A percentile compares a stretch with the other conserved stretches of the same genome.
phyloP scores from a whole-genome alignment of 768 basidiomycete species.

The Leucosporidium creatinivorum region DNA sequence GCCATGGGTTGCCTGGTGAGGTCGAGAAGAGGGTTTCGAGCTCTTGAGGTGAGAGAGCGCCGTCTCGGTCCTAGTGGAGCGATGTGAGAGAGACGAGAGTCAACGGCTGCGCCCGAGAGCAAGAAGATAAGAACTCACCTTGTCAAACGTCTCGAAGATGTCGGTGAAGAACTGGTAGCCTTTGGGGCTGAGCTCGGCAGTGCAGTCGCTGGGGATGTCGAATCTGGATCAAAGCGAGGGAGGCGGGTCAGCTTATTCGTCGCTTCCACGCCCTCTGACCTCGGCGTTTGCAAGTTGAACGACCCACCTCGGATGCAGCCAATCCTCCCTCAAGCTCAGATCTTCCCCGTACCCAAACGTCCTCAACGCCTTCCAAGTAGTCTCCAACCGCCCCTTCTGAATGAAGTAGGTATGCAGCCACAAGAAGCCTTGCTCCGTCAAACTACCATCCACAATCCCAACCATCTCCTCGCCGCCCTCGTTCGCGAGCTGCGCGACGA shows the following conservation, averaged over 20 bases:
- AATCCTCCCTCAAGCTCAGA: slow-evolving; percentile 74
- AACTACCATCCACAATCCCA: slow-evolving; percentile 46
- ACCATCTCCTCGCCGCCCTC: slow-evolving; percentile 3
- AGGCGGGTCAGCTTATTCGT: too few relatives aligned
- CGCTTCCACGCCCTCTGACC: too few relatives aligned
- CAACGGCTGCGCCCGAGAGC: neutral
- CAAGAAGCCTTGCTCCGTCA: slow-evolving; percentile 88
- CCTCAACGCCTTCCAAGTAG: slow-evolving; percentile 92
- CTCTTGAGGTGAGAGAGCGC: slow-evolving; percentile 74
- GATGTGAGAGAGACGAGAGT: neutral
- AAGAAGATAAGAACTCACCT: slow-evolving; percentile 47
- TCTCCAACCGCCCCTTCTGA: slow-evolving; percentile 87
- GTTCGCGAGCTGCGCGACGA: slow-evolving; percentile 50
- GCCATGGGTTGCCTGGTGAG: slow-evolving; percentile 96
- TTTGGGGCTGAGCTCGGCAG: slow-evolving; percentile 85
- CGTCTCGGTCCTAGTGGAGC: slow-evolving; percentile 75
- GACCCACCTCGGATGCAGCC: slow-evolving; percentile 77
- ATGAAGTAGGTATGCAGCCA: slow-evolving; percentile 96
- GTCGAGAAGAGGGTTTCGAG: slow-evolving; percentile 85
- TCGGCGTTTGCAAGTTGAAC: neutral
- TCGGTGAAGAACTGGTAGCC: slow-evolving; percentile 98
- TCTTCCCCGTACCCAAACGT: slow-evolving; percentile 97
- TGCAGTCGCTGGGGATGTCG: slow-evolving; percentile 87
- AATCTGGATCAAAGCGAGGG: too few relatives aligned
- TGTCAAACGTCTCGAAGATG: slow-evolving; percentile 90